Evolutionary conservation across 352 stramenopile species (phyloP), one percentile per base, ranked within the genome.

Genomic region (Phytopythium oedochilum): DNA sequence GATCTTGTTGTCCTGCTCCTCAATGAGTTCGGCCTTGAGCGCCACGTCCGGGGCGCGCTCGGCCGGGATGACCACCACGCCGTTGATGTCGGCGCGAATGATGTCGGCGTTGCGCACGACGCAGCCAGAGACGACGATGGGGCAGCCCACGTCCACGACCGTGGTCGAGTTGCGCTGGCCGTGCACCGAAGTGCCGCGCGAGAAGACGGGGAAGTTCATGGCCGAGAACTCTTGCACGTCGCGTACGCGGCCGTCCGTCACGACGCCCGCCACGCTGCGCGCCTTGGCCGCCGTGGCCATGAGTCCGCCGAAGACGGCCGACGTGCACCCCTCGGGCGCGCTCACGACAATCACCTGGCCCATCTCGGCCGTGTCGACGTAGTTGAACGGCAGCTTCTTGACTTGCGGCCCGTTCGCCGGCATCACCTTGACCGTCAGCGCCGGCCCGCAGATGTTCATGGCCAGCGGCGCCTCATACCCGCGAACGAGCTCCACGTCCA

Each of bases 291-390:
- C 80, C 2, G 80, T 88, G 18, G 83, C 81, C 40, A 90, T 64
- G 25, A 94, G 54, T 5, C 81, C 83, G 18, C 83, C 83, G 44
- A 92, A 94, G 17, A 91, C 79, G 0, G 77, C 79, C 12, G 71
- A 74, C 15, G 67, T 87, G 48, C 63, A 68, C 1, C 71, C 67
- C 15, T 64, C 52, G 0, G 83, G 83, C 9, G 83, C 71, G 40
- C 78, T 89, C 39, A 94, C 89, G 18, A 91, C 83, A 35, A 94
- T 75, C 23, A 94, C 81, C 31, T 92, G 78, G 11, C 83, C 81
- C 57, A 75, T 76, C 35, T 89, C 79, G 17, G 75, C 68, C 53
- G 76, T 87, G 60, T 92, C 81, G 17, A 94, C 70, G 57, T 94
- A 92, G 70, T 88, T 85, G 58, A 87, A 88, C 34, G 77, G 73